Base-by-base conservation (phyloP, 805 yeast genomes). In the Starmerella roubikii region DNA sequence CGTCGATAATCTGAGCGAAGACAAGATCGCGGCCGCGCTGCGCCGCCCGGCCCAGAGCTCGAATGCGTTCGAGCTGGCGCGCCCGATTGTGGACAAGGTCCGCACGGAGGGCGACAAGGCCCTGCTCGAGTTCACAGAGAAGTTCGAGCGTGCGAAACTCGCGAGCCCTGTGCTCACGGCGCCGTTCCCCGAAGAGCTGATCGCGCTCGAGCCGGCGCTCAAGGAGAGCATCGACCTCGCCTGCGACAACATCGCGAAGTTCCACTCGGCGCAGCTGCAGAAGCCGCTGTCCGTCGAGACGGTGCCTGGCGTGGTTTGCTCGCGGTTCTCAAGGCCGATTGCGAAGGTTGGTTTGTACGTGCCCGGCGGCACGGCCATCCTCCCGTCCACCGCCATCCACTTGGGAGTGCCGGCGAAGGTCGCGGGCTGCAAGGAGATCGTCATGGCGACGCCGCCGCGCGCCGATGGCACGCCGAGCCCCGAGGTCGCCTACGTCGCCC, bases 321-420 rank as follows among this genome's bases (percentile, higher is more conserved):
- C 94, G 16, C 75, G 99, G 53, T 91, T 91, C 60, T 81, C 97
- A 13, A 76, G 94, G 54, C 91, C 98, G 6, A 85, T 91, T 50
- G 94, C 84, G 54, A 76, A 73, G 43, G 98, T 91, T 39, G 99
- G 98, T 44, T 71, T 93, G 43, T 91, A 91, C 56, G 82, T 91
- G 44, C 99, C 99, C 39, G 99, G 99, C 52, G 99, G 99, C 51
- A 85, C 97, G 32, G 99, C 99, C 3, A 88, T 91, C 25, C 70
- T 91, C 48, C 99, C 99, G 30, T 88, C 97, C 16, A 91, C 99
- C 12, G 93, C 97, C 4, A 71, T 91, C 62, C 91, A 91, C 96
- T 71, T 91, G 52, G 97, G 98, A 54, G 95, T 91, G 37, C 99
- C 99, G 18, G 98, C 98, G 16, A 74, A 76, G 58, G 99, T 86